Evolutionary conservation across 208 protist species (phyloP).

Genomic region (Wallacemonas sp.): DNA sequence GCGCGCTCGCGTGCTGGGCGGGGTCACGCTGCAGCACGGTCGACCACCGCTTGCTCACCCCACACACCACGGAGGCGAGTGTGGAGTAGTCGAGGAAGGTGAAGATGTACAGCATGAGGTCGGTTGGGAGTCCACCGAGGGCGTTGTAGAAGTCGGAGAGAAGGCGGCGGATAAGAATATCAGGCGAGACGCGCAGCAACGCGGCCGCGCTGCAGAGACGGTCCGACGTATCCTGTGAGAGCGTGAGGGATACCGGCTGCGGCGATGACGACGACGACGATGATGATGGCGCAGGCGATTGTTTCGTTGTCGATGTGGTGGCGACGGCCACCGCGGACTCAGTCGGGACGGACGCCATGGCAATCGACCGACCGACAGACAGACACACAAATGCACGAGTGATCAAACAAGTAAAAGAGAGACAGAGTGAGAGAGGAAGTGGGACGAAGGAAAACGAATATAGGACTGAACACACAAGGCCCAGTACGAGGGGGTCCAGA

Average conservation of each 20-base stretch:
- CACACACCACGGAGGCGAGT: conserved; percentile 23
- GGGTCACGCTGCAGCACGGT: conserved; percentile 26
- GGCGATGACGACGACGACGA: not conserved
- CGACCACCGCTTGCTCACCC: conserved; percentile 36
- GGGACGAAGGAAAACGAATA: not conserved
- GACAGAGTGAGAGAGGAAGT: not conserved
- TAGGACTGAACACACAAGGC: not conserved
- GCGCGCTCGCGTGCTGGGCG: conserved; percentile 21
- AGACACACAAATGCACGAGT: not conserved
- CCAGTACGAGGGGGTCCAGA: not conserved
- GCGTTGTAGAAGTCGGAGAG: conserved; percentile 41
- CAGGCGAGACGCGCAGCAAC: conserved; percentile 30
- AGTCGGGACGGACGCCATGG: no score
- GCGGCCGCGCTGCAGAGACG: conserved; percentile 32
- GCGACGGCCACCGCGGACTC: no score
- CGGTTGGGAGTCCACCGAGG: conserved; percentile 37
- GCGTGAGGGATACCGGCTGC: conserved; percentile 16
- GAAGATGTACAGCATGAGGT: conserved; percentile 39
- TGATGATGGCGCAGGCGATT: not conserved
- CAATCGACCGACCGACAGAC: no score
- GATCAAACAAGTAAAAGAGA: not conserved
- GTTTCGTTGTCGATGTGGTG: not conserved
- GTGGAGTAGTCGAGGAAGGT: conserved; percentile 55
- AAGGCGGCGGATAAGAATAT: conserved; percentile 28
- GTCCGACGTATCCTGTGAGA: conserved; percentile 22